Conservation (phyloP, 2,329 filamentous ascomycete species). For the Phaeosphaeria sp. region DNA sequence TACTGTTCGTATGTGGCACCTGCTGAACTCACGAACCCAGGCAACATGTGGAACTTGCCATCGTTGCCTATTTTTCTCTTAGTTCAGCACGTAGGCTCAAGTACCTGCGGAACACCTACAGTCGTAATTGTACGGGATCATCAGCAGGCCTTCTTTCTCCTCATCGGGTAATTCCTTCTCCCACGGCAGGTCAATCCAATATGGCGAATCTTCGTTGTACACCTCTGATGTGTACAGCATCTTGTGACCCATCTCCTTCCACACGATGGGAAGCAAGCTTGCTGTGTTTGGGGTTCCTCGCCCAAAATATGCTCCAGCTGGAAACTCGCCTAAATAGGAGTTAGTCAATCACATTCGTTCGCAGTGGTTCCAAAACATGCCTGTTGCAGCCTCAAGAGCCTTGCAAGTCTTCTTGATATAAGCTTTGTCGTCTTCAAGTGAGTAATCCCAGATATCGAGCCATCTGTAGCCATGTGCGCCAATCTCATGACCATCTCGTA, state of each 20-base stretch:
- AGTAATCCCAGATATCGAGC: constrained; percentile 59
- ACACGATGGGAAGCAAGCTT: constrained; percentile 60
- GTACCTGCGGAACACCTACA: constrained; percentile 23
- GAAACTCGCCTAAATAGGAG: constrained; percentile 43
- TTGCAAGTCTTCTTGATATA: constrained; percentile 55
- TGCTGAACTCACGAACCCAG: constrained; percentile 50
- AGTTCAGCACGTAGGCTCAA: background rate
- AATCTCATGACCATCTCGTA: constrained; percentile 59
- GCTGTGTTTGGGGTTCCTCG: constrained; percentile 55
- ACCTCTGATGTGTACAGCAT: constrained; percentile 60
- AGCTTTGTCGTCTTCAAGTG: constrained; percentile 56
- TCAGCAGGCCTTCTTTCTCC: constrained; percentile 61
- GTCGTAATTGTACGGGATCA: constrained; percentile 63
- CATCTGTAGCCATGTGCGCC: constrained; percentile 60
- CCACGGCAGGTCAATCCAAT: constrained; percentile 62
- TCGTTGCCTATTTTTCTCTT: constrained; percentile 36
- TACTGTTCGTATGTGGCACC: constrained; percentile 53
- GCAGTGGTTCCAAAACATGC: background rate
- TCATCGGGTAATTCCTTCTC: constrained; percentile 51
- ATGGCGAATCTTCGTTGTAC: constrained; percentile 64
- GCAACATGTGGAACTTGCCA: constrained; percentile 54
- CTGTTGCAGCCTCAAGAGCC: constrained; percentile 48
- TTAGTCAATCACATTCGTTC: background rate
- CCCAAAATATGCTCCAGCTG: constrained; percentile 60
- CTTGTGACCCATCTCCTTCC: constrained; percentile 60